Evolutionary conservation across 805 yeast species (phyloP).

Genomic region (Lipomyces anomalus): DNA sequence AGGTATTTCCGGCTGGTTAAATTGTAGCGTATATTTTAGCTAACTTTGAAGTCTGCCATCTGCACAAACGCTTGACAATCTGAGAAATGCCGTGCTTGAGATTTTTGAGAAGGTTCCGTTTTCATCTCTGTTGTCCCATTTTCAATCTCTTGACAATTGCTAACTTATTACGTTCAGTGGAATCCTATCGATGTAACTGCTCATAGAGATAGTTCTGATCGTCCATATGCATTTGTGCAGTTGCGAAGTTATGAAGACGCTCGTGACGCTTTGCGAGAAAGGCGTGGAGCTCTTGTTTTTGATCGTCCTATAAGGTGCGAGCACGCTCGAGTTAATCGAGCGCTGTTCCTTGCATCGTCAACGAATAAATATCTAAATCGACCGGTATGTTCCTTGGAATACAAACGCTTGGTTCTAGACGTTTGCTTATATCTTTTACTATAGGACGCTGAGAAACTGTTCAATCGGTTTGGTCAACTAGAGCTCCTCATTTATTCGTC

Average conservation of each 20-base stretch:
- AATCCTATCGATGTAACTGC: constrained; percentile 22
- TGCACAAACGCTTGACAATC: constrained; percentile 13
- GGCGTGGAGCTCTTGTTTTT: constrained; percentile 16
- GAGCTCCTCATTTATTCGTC: constrained; percentile 18
- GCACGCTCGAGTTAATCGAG: constrained; percentile 85
- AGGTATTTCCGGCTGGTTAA: constrained; percentile 1
- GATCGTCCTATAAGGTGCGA: constrained; percentile 65
- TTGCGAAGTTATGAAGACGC: constrained; percentile 19
- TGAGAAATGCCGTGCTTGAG: constrained; percentile 13
- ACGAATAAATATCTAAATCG: background rate
- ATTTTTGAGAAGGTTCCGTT: constrained; percentile 12
- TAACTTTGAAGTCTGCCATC: constrained; percentile 12
- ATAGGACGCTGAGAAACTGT: constrained; percentile 18
- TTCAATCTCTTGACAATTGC: background rate
- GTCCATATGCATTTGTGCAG: constrained; percentile 24
- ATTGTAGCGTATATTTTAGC: background rate
- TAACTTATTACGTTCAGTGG: constrained; percentile 10
- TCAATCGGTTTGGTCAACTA: constrained; percentile 16
- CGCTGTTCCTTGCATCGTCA: constrained; percentile 51
- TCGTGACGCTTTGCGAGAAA: constrained; percentile 19
- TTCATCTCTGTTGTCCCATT: background rate
- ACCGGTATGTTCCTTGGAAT: background rate
- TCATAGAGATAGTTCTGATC: constrained; percentile 20
- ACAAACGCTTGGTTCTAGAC: background rate
- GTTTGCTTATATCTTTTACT: no score